A percentile compares a stretch with the other conserved stretches of the same genome.
Conservation (phyloP, 441 rosid genomes). For the Corymbia calophylla region DNA sequence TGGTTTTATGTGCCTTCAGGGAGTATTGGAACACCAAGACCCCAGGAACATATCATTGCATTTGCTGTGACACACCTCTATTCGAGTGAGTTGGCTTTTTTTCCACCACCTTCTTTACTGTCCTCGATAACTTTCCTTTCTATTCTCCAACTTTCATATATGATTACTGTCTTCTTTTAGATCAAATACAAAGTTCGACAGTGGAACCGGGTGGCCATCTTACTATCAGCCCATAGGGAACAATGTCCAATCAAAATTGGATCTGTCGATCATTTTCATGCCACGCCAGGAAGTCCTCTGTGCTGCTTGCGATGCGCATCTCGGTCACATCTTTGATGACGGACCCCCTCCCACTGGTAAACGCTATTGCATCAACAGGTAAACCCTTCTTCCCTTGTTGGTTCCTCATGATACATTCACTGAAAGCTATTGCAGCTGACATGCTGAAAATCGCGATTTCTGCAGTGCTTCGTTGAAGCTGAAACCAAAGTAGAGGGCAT, state of each 20-base stretch:
- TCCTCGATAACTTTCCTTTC: background rate
- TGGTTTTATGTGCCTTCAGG: constrained; percentile 19
- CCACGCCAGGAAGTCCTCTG: constrained; percentile 83
- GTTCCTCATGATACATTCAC: background rate
- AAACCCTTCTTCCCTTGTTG: background rate
- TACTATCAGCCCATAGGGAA: constrained; percentile 63
- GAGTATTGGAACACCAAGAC: constrained; percentile 84
- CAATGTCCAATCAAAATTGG: constrained; percentile 68
- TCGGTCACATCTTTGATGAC: constrained; percentile 83
- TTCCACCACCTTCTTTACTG: background rate
- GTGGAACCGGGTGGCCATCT: constrained; percentile 98
- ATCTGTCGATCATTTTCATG: constrained; percentile 82
- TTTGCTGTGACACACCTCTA: constrained; percentile 73
- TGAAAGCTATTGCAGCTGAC: background rate
- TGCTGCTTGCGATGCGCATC: constrained; percentile 64
- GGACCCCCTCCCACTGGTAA: constrained; percentile 85
- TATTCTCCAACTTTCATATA: background rate
- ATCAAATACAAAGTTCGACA: constrained; percentile 80
- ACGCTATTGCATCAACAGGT: constrained; percentile 86
- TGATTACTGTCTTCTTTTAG: constrained; percentile 23
- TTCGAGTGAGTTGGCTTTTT: constrained; percentile 48
- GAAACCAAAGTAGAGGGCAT: constrained; percentile 26
- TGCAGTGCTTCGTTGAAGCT: constrained; percentile 68
- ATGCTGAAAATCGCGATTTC: background rate
- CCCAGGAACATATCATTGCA: constrained; percentile 68